Percentiles rank a stretch among this genome's conserved stretches.
Evolutionary conservation across 257 asterid species (phyloP).

Genomic region (Solanum piurae): DNA sequence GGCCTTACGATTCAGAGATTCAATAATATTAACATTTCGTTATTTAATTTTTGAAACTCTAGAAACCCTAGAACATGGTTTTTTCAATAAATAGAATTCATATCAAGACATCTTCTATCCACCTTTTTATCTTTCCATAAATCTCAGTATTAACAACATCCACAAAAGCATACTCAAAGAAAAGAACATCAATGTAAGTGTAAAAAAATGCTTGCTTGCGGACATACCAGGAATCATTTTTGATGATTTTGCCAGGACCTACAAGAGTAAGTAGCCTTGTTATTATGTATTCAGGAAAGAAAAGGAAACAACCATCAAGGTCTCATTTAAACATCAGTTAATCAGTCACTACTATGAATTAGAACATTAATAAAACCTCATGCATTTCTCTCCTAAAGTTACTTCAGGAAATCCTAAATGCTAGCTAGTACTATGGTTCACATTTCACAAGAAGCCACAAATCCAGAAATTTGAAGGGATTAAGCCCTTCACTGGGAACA

Average conservation of each 20-base stretch:
- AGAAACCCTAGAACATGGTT: neutral
- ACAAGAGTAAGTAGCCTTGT: constrained; percentile 14
- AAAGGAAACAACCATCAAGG: neutral
- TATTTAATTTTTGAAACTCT: neutral
- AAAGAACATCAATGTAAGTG: neutral
- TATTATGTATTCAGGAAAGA: constrained; percentile 2
- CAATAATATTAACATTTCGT: neutral
- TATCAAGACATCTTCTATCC: neutral
- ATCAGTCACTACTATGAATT: neutral
- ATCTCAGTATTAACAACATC: neutral
- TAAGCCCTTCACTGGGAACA: neutral
- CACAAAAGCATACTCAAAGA: neutral
- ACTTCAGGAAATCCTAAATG: neutral
- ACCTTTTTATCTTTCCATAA: neutral
- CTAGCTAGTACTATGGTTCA: neutral
- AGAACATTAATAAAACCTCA: neutral
- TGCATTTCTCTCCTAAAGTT: neutral
- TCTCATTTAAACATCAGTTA: neutral
- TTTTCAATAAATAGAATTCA: neutral
- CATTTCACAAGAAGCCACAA: neutral
- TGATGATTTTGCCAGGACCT: constrained; percentile 90
- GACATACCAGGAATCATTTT: constrained; percentile 84
- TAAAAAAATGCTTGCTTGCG: neutral
- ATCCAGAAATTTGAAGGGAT: neutral
- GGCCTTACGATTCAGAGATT: neutral